phyloP scores from a whole-genome alignment of 192 early-diverging fungal genomes.

The Bifiguratus adelaidae region DNA sequence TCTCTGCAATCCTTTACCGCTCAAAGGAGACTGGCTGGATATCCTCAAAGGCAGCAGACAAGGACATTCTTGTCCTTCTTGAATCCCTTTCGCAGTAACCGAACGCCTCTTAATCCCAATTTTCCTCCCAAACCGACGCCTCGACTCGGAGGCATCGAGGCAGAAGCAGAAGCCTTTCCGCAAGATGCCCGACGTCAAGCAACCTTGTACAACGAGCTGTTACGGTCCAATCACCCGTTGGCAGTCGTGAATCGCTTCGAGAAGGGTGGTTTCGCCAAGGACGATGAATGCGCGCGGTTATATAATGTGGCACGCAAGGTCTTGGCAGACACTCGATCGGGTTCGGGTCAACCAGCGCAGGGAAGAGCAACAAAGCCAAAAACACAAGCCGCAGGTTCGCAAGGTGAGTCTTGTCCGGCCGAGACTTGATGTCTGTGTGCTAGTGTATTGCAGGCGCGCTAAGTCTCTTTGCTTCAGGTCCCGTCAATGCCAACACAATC shows the following conservation, averaged over 20 bases:
- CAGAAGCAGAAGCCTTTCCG: conserved; percentile 39
- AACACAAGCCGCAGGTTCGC: conserved; percentile 4
- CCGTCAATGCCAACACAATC: conserved; percentile 5
- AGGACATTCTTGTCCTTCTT: too few species aligned
- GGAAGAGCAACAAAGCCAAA: neutral
- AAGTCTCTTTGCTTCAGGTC: neutral
- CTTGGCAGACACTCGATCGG: conserved; percentile 26
- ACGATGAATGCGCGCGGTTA: conserved; percentile 40
- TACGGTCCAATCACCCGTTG: conserved; percentile 35
- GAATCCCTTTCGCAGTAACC: too few species aligned
- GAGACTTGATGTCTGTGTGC: neutral
- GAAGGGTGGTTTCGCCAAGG: conserved; percentile 32
- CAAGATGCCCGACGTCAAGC: conserved; percentile 33
- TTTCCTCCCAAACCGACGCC: too few species aligned
- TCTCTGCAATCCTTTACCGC: too few species aligned
- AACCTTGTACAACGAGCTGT: conserved; percentile 43
- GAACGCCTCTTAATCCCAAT: too few species aligned
- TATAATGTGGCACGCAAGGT: conserved; percentile 40
- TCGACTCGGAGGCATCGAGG: conserved; percentile 32
- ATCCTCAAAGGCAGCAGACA: too few species aligned
- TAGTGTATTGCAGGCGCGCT: neutral
- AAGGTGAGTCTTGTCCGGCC: too few species aligned
- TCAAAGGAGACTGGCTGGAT: too few species aligned
- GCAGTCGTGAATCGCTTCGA: conserved; percentile 43
- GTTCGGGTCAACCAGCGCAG: neutral